Conservation (phyloP, 169 alveolate genomes). For the Cryptosporidium ubiquitum region DNA sequence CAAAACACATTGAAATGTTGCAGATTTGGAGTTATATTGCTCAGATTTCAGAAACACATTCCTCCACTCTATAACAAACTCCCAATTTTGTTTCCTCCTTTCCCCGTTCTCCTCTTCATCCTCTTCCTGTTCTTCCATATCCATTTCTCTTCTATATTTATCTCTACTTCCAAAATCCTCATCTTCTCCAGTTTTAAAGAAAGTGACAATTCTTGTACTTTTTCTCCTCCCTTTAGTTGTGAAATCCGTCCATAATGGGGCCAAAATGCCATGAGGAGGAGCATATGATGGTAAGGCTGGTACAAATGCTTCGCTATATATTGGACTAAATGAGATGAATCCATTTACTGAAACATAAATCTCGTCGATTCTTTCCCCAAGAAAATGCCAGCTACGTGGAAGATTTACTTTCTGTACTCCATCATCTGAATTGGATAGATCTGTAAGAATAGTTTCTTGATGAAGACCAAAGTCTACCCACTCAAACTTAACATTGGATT, state of each 20-base stretch:
- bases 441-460: constrained; percentile 14
- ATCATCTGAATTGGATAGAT: constrained; percentile 46
- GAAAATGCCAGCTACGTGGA: constrained; percentile 42
- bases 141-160: neutral
- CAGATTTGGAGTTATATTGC: constrained; percentile 23
- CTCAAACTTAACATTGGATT: constrained; percentile 9
- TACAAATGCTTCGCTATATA: constrained; percentile 62
- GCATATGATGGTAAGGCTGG: constrained; percentile 73
- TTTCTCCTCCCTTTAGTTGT: constrained; percentile 29
- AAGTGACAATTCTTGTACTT: constrained; percentile 7
- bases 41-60: constrained; percentile 43
- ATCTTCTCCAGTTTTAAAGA: constrained; percentile 8
- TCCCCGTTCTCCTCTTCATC: neutral
- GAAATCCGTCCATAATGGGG: constrained; percentile 73
- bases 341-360: constrained; percentile 66
- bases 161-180: neutral
- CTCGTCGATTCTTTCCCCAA: constrained; percentile 42
- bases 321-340: constrained; percentile 57
- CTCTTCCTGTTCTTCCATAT: constrained; percentile 5
- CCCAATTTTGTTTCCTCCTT: neutral
- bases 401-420: constrained; percentile 53
- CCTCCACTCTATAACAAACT: constrained; percentile 60
- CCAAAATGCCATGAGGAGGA: constrained; percentile 71
- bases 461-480: constrained; percentile 11
- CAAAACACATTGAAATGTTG: constrained; percentile 57